Evolutionary conservation across 768 basidiomycete genomes (phyloP), one percentile per base, ranked within the genome.

Genomic region (Paxillus ammoniavirescens): DNA sequence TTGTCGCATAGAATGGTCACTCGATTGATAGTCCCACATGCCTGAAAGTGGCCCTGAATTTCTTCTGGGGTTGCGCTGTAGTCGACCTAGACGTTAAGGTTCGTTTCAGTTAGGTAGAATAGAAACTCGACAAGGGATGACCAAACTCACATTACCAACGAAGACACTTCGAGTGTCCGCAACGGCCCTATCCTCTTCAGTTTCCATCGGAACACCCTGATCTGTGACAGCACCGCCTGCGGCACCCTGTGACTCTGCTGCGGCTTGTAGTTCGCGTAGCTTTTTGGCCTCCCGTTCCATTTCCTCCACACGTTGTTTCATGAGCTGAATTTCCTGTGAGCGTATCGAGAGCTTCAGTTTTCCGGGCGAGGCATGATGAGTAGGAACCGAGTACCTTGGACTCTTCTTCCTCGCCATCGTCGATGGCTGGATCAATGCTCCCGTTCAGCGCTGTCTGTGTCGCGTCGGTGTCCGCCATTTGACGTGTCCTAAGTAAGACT

Each of bases 1-100:
- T 98, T 98, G 82, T 99, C 97, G 72, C 96, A 98, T 28, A 99
- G 85, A 65, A 99, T 99, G 1, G 97, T 99, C 41, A 99, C 94
- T 63, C 97, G 85, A 75, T 99, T 99, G 73, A 99, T 99, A 14
- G 91, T 93, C 6, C 97, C 97, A 66, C 95, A 98, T 14, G 95
- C 87, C 69, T 94, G 91, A 75, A 99, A 99, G 71, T 98, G 96
- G 15, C 80, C 84, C 75, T 98, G 97, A 47, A 99, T 94, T 69
- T 99, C 97, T 73, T 98, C 97, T 15, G 97, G 97, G 14, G 97
- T 97, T 10, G 96, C 89, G 49, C 86, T 81, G 70, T 98, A 99
- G 76, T 99, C 97, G 53, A 99, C 97, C 97, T 99, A 40, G 31
- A 43, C 14, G 33, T 51, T 46, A 35, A 48, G 47, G n/a, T 45